Evolutionary conservation across 225 moss, liverwort and hornwort genomes (phyloP).

Genomic region (Neckera pumila): DNA sequence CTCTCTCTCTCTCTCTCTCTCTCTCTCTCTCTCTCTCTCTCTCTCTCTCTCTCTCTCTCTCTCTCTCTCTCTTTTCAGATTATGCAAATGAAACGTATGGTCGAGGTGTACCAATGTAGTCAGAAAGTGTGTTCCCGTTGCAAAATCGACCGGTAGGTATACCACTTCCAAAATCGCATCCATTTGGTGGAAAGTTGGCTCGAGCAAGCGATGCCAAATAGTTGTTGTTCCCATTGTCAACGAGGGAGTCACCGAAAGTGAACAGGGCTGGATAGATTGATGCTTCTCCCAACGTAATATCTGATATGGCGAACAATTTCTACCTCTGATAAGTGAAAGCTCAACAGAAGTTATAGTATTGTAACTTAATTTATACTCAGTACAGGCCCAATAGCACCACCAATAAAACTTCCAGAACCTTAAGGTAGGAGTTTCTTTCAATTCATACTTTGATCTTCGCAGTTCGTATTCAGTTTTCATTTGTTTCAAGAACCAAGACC

Average conservation of each 20-base stretch:
- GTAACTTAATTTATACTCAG: background rate
- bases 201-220: conserved; percentile 43
- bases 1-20: background rate
- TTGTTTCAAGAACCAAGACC: background rate
- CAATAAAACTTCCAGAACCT: background rate
- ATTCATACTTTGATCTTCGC: background rate
- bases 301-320: background rate
- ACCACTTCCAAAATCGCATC: conserved; percentile 24
- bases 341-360: background rate
- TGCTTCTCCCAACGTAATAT: background rate
- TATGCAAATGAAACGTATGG: background rate
- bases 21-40: background rate
- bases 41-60: background rate
- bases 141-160: conserved; percentile 44
- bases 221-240: conserved; percentile 60
- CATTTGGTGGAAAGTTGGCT: conserved; percentile 49
- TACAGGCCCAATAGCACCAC: background rate
- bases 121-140: conserved; percentile 69
- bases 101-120: conserved; percentile 48
- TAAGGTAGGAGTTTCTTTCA: background rate
- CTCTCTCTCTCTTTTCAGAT: background rate
- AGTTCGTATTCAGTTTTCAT: background rate
- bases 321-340: background rate
- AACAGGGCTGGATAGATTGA: conserved; percentile 60
- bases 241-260: conserved; percentile 56